Conservation (phyloP, 2,329 filamentous ascomycete species). For the Ceratocystis diversiconidia region DNA sequence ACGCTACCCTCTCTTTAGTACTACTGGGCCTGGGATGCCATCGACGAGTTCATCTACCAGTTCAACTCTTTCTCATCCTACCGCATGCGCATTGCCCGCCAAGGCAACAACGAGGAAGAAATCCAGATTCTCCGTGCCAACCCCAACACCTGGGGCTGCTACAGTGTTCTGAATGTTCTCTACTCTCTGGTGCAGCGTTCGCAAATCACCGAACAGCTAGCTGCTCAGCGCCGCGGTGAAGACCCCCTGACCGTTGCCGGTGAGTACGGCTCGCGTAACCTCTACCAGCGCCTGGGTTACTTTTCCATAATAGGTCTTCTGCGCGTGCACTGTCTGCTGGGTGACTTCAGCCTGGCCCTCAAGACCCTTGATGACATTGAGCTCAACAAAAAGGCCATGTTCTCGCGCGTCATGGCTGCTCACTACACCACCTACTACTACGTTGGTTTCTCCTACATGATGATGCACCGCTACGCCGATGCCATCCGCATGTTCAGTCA, state of each 20-base stretch:
- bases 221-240: constrained; percentile 85
- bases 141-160: constrained; percentile 98
- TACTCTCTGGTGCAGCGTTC: constrained; percentile 98
- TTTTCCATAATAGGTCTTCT: constrained; percentile 98
- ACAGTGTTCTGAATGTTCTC: constrained; percentile 96
- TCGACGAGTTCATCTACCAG: constrained; percentile 99
- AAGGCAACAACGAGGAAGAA: constrained; percentile 79
- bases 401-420: constrained; percentile 96
- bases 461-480: constrained; percentile 99
- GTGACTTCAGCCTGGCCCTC: constrained; percentile 93
- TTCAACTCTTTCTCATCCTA: constrained; percentile 99
- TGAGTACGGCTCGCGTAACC: constrained; percentile 83
- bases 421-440: constrained; percentile 99
- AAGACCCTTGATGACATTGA: constrained; percentile 99
- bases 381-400: constrained; percentile 99
- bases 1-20: constrained; percentile 43
- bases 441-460: constrained; percentile 99
- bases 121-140: constrained; percentile 83
- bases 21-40: constrained; percentile 99
- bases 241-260: constrained; percentile 78
- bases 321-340: constrained; percentile 87
- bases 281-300: constrained; percentile 98
- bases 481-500: constrained; percentile 99
- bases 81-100: constrained; percentile 76
- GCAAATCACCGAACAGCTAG: constrained; percentile 94